Evolutionary conservation across 257 asterid genomes (phyloP).

Genomic region (Orobanche coerulescens): DNA sequence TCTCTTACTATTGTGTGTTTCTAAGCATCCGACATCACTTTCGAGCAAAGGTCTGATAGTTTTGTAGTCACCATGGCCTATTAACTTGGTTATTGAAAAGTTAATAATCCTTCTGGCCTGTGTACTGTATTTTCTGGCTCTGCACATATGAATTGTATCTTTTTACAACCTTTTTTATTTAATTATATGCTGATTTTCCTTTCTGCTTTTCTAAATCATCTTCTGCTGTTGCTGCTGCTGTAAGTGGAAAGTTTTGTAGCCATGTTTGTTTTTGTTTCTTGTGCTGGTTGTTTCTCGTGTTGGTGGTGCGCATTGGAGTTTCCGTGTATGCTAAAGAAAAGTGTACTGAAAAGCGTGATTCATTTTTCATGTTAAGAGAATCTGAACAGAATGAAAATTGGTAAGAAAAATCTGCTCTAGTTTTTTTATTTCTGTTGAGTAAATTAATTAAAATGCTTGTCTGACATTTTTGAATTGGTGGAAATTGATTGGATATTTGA

Average conservation of each 20-base stretch:
- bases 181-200: background rate
- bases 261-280: background rate
- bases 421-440: too few relatives aligned
- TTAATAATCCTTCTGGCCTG: slow-evolving; percentile 22
- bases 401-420: too few relatives aligned
- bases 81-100: slow-evolving; percentile 24
- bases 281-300: background rate
- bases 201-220: background rate
- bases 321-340: too few relatives aligned
- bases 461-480: too few relatives aligned
- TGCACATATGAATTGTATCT: slow-evolving; percentile 15
- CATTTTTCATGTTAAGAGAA: too few relatives aligned
- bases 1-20: slow-evolving; percentile 12
- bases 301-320: too few relatives aligned
- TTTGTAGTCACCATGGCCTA: slow-evolving; percentile 22
- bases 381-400: too few relatives aligned
- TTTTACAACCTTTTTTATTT: slow-evolving; percentile 4
- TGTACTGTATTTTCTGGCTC: slow-evolving; percentile 18
- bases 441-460: too few relatives aligned
- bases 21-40: slow-evolving; percentile 12
- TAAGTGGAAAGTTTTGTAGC: background rate
- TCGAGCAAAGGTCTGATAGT: background rate
- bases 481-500: too few relatives aligned
- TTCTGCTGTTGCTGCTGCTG: background rate
- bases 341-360: too few relatives aligned